Base-by-base conservation (phyloP, 2,329 filamentous ascomycete species). In the Sporothrix pallida region DNA sequence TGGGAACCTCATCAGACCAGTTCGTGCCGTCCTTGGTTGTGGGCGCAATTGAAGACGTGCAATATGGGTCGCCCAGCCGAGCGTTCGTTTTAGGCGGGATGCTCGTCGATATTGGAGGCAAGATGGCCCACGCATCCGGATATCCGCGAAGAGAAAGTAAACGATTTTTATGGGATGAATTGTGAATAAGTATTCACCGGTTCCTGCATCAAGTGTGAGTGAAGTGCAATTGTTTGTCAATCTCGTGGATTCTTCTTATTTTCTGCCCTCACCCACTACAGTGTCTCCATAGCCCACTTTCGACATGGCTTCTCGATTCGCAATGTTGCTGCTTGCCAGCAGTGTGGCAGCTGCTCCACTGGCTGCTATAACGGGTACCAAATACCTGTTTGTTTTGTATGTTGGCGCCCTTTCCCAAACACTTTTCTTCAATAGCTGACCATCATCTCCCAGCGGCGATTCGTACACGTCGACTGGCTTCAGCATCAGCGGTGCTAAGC, bases 231-330 rank as follows among this genome's bases (percentile, higher is more conserved):
- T 20, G 52, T 58, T 31, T 58, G 26, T 2, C 20, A 13, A 8
- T 15, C 15, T 4, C 15, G 8, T 10, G 2, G 1, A 26, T 26
- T 26, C 8, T 31, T 23, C 23, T 58, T 26, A 17, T 31, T 10
- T 89, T 58, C 6, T 26, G 5, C 6, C 10, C 23, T 23, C 15
- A 3, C 15, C 23, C 0, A 26, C 23, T 26, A 26, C 23, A 26
- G 1, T 26, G 23, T 31, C 54, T 6, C 23, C 52, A 56, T 9
- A 2, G n/a, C 1, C 23, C 23, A 23, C n/a, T 12, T 10, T 10
- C 52, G 12, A 3, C n/a, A 56, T 56, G 52, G 52, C 52, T 10
- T 56, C 52, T 7, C 52, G 52, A 56, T 56, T 56, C 23, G 52
- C 52, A 56, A 23, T 6, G 52, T 7, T 56, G 1, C 52, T 56